Evolutionary conservation across 2,329 filamentous ascomycete genomes (phyloP).

Genomic region (Penicillium concentricum): DNA sequence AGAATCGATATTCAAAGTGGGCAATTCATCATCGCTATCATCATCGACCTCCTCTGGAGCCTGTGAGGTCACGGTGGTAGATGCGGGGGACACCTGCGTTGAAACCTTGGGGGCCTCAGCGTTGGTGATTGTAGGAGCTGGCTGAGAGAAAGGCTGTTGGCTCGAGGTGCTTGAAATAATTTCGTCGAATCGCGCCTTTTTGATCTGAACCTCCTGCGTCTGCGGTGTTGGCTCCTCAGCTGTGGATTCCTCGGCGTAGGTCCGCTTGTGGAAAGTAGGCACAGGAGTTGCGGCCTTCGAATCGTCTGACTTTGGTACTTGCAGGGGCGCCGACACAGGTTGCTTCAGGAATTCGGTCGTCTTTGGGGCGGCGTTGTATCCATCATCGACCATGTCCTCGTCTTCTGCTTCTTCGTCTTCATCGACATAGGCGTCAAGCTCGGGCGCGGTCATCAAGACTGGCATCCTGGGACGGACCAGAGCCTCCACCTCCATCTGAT

Average conservation of each 20-base stretch:
- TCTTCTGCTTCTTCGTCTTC: constrained; percentile 36
- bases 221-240: constrained; percentile 4
- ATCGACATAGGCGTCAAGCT: constrained; percentile 27
- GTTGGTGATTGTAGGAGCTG: constrained; percentile 9
- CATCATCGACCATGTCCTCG: constrained; percentile 16
- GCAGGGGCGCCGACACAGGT: constrained; percentile 13
- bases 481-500: constrained; percentile 67
- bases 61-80: constrained; percentile 8
- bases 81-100: constrained; percentile 5
- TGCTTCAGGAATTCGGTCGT: constrained; percentile 27
- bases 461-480: constrained; percentile 59
- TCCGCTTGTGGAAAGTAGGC: constrained; percentile 28
- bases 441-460: constrained; percentile 34
- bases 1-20: constrained; percentile 48
- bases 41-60: constrained; percentile 30
- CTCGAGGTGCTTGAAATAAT: constrained; percentile 3
- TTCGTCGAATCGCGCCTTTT: constrained; percentile 34
- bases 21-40: constrained; percentile 51
- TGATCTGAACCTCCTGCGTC: constrained; percentile 22
- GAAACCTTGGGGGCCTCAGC: constrained; percentile 11
- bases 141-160: constrained; percentile 6
- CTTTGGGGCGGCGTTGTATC: constrained; percentile 14
- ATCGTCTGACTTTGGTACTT: constrained; percentile 14
- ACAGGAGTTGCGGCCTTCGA: constrained; percentile 6
- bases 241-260: constrained; percentile 26